Conservation (phyloP, 345 rosid genomes). For the Turritis glabra region DNA sequence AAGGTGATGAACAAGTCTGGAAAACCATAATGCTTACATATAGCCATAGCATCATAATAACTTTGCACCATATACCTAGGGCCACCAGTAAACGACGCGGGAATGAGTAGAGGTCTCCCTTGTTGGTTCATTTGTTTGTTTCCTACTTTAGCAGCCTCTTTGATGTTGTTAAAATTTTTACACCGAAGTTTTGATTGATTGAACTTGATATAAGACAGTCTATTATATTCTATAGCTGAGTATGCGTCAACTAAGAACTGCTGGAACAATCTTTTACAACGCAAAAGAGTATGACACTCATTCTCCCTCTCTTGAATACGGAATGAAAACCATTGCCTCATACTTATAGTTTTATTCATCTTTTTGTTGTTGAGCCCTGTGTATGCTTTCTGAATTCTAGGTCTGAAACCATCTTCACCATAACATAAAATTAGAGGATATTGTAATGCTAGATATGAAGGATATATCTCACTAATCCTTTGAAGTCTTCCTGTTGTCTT, state of each 20-base stretch:
- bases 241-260: background rate
- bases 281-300: background rate
- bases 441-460: background rate
- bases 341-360: too few species aligned
- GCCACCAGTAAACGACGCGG: too few species aligned
- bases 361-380: background rate
- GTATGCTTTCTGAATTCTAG: background rate
- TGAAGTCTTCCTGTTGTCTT: too few species aligned
- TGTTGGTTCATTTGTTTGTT: too few species aligned
- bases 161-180: too few species aligned
- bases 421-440: background rate
- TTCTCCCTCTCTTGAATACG: background rate
- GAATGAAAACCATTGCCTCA: background rate
- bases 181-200: background rate
- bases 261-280: background rate
- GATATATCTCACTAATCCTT: too few species aligned
- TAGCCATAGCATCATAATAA: too few species aligned
- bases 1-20: too few species aligned
- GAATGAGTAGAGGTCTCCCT: background rate
- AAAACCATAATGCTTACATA: too few species aligned
- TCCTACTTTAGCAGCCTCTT: background rate
- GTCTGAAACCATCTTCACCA: background rate
- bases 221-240: background rate
- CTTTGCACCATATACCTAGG: too few species aligned
- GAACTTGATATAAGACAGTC: background rate